A percentile compares a stretch with the other conserved stretches of the same genome.
These are phyloP conservation scores for Neonectria punicea DNA, from an alignment of 2,329 filamentous ascomycete species.

Conservation along the genomic window DNA sequence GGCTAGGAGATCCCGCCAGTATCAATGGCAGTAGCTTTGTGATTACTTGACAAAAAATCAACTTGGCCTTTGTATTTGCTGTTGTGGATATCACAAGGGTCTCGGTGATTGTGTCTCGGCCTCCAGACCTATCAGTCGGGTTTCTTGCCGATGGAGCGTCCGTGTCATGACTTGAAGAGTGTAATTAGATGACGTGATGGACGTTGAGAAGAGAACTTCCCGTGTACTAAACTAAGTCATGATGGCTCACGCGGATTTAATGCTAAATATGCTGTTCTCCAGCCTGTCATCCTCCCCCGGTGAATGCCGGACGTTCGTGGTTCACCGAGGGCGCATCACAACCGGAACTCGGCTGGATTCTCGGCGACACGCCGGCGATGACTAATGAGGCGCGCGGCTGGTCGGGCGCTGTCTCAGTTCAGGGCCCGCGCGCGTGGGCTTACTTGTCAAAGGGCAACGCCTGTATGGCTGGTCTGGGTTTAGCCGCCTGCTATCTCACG, in stretches of 20 bases:
- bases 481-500: conserved; percentile 15
- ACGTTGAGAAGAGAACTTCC: not conserved
- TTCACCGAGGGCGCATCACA: not conserved
- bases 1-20: not conserved
- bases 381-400: conserved; percentile 40
- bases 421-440: not conserved
- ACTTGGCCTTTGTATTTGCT: not conserved
- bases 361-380: conserved; percentile 23
- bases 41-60: not conserved
- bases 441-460: conserved; percentile 2
- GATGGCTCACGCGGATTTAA: not conserved
- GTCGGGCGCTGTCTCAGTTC: conserved; percentile 21
- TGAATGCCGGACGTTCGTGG: not conserved
- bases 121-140: conserved; percentile 21
- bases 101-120: not conserved
- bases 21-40: not conserved
- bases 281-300: not conserved
- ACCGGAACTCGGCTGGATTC: not conserved
- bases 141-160: conserved; percentile 26
- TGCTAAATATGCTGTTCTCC: not conserved
- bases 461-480: conserved; percentile 20
- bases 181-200: not conserved
- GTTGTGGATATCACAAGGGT: not conserved
- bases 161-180: not conserved
- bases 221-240: not conserved